Conservation (phyloP, 306 rosid genomes). For the Betula pendula region DNA sequence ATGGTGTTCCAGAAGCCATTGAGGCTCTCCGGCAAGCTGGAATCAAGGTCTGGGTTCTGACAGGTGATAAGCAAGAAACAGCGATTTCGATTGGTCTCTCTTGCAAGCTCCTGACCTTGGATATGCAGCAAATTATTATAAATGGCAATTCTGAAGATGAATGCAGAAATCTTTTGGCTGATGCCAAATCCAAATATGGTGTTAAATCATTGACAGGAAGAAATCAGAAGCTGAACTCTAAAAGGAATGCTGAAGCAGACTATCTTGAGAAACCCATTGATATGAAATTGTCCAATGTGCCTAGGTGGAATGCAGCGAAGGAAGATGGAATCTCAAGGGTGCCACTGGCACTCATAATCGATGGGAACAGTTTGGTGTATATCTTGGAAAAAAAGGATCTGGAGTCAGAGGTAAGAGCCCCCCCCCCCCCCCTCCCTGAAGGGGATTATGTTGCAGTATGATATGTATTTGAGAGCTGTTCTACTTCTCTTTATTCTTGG, state of each 20-base stretch:
- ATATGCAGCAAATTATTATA: constrained; percentile 75
- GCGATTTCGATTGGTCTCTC: constrained; percentile 95
- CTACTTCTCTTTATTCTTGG: constrained; percentile 2
- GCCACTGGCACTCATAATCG: constrained; percentile 85
- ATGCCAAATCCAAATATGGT: constrained; percentile 64
- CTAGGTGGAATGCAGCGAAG: constrained; percentile 49
- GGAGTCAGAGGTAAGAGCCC: constrained; percentile 71
- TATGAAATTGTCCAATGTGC: constrained; percentile 40
- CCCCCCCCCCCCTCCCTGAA: constrained; percentile 9
- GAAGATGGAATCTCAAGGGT: constrained; percentile 45
- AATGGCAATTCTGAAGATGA: constrained; percentile 77
- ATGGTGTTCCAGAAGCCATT: constrained; percentile 94
- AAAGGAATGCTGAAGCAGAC: constrained; percentile 38
- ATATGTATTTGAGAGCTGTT: constrained; percentile 6
- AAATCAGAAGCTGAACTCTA: constrained; percentile 33
- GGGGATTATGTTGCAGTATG: constrained; percentile 3
- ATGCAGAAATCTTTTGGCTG: constrained; percentile 69
- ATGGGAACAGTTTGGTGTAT: constrained; percentile 94
- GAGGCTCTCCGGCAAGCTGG: constrained; percentile 95
- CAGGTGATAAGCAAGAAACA: constrained; percentile 99
- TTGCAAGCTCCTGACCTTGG: constrained; percentile 78
- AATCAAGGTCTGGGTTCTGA: constrained; percentile 98
- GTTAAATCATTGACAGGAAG: constrained; percentile 41
- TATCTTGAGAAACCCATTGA: constrained; percentile 40
- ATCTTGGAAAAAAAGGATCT: constrained; percentile 85